Conservation (phyloP, 1,284 basidiomycete species). For the Cryptococcus wingfieldii region DNA sequence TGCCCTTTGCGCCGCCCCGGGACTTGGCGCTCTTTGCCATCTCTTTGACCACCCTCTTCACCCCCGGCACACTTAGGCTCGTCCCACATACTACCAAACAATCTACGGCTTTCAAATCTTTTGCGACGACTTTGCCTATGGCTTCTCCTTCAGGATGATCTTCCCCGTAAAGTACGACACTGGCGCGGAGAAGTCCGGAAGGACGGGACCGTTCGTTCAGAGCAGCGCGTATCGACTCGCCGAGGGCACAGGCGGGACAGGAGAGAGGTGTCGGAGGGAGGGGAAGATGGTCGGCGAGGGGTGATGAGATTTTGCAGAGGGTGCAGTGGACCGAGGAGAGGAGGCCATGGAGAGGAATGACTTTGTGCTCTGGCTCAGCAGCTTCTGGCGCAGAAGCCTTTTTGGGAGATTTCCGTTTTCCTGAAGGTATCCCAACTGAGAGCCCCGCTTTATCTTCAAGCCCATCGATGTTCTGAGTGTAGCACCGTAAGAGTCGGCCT, state of each 20-base stretch:
- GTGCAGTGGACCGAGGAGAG: constrained; percentile 75
- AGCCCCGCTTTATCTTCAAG: constrained; percentile 81
- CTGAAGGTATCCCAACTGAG: constrained; percentile 44
- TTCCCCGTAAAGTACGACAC: constrained; percentile 88
- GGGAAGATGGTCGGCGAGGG: constrained; percentile 60
- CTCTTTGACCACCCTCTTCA: constrained; percentile 87
- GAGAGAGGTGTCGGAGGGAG: constrained; percentile 58
- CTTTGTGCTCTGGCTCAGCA: constrained; percentile 55
- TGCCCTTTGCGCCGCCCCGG: constrained; percentile 1
- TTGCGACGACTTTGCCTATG: constrained; percentile 72
- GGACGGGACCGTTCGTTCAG: constrained; percentile 76
- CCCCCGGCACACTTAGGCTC: constrained; percentile 82
- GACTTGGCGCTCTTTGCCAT: constrained; percentile 72
- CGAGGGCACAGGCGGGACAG: constrained; percentile 72
- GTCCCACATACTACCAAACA: constrained; percentile 86
- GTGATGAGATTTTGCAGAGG: constrained; percentile 67
- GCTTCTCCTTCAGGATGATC: constrained; percentile 80
- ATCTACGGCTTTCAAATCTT: constrained; percentile 70
- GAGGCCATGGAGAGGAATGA: constrained; percentile 86
- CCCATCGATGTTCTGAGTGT: constrained; percentile 92
- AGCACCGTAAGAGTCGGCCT: constrained; percentile 76
- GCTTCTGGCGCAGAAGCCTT: background rate
- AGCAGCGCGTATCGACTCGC: constrained; percentile 65
- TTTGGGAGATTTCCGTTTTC: background rate
- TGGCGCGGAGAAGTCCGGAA: constrained; percentile 75